phyloP scores from a whole-genome alignment of 2,329 filamentous ascomycete species.

The Cytospora leucostoma region DNA sequence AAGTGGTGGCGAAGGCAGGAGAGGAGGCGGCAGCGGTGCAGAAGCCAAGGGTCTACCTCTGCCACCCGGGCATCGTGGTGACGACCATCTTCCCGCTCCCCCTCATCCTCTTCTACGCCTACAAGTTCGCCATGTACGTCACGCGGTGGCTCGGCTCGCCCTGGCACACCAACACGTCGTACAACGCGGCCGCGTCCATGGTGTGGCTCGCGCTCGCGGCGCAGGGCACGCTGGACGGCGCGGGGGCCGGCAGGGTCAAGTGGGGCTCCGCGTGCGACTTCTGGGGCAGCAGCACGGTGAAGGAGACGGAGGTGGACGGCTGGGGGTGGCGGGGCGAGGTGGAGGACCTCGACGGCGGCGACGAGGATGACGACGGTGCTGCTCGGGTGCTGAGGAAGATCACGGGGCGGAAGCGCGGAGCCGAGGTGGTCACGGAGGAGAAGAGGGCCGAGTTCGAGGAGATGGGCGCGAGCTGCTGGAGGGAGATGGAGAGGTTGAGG shows the following conservation, averaged over 20 bases:
- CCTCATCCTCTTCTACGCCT: constrained; percentile 67
- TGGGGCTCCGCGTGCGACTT: constrained; percentile 78
- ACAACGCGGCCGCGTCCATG: constrained; percentile 73
- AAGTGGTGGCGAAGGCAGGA: constrained; percentile 24
- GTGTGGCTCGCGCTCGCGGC: constrained; percentile 76
- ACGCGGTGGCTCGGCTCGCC: constrained; percentile 79
- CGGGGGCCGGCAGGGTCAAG: constrained; percentile 62
- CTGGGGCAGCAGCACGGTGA: constrained; percentile 60
- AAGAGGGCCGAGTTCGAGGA: constrained; percentile 62
- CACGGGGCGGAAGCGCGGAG: constrained; percentile 60
- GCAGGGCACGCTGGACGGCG: constrained; percentile 60
- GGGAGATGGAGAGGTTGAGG: constrained; percentile 71
- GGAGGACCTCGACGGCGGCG: constrained; percentile 46
- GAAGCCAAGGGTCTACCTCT: constrained; percentile 60
- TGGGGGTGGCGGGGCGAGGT: constrained; percentile 74
- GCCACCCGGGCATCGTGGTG: constrained; percentile 84
- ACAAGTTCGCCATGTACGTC: constrained; percentile 68
- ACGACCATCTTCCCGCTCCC: constrained; percentile 79
- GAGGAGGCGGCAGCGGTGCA: not conserved
- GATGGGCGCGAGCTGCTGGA: constrained; percentile 64
- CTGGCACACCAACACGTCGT: constrained; percentile 81
- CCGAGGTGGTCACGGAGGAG: constrained; percentile 61
- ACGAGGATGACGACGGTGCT: constrained; percentile 41
- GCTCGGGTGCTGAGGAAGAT: constrained; percentile 52
- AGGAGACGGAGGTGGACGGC: constrained; percentile 79